phyloP scores from a whole-genome alignment of 306 rosid species.

The Sindora glabra region DNA sequence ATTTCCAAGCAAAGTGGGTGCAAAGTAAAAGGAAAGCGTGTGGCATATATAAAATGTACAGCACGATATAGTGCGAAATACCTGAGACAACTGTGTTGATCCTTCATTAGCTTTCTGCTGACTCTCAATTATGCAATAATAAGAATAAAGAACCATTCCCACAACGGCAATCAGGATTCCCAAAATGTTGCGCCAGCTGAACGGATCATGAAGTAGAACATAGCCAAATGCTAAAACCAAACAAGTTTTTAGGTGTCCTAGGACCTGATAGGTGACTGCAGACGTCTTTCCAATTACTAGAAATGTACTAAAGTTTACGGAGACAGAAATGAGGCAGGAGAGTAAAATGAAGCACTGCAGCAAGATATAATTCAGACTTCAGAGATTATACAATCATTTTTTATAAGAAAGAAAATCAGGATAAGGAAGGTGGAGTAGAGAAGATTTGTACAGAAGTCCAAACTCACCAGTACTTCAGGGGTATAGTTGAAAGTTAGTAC shows the following conservation, averaged over 20 bases:
- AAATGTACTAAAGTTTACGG: conserved; percentile 92
- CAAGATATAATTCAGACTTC: neutral
- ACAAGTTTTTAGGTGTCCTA: conserved; percentile 93
- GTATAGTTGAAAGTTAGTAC: conserved; percentile 82
- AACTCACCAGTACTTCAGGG: conserved; percentile 74
- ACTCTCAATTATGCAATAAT: conserved; percentile 52
- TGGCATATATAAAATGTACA: neutral
- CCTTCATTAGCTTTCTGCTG: conserved; percentile 62
- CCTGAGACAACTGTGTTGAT: conserved; percentile 40
- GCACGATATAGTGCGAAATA: conserved; percentile 15
- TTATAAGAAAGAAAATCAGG: neutral
- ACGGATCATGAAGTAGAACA: conserved; percentile 72
- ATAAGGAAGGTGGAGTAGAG: neutral
- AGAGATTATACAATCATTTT: neutral
- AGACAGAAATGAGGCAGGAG: conserved; percentile 79
- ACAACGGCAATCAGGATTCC: conserved; percentile 75
- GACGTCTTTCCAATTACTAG: conserved; percentile 95
- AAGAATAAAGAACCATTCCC: conserved; percentile 86
- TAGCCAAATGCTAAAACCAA: conserved; percentile 87
- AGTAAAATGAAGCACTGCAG: conserved; percentile 63
- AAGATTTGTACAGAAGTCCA: neutral
- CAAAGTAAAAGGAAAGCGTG: neutral
- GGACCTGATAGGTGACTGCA: conserved; percentile 90
- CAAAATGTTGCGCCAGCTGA: conserved; percentile 72
- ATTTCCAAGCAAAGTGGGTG: neutral